Conservation (phyloP, 306 rosid genomes). For the Vachellia pachyceras region DNA sequence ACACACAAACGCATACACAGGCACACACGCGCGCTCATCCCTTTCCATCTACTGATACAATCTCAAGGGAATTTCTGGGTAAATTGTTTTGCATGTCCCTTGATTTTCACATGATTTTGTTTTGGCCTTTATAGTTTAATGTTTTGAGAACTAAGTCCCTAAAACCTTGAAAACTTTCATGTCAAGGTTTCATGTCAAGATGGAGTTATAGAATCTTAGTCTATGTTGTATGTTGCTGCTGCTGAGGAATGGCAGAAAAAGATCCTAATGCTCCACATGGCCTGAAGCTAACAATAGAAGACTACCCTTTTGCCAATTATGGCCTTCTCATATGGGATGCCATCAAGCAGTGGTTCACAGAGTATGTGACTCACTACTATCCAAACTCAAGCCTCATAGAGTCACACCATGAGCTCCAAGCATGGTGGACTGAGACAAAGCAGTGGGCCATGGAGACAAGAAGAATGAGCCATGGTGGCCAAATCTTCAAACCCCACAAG, state of each 20-base stretch:
- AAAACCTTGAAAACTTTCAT: background rate
- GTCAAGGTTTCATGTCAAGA: too few species aligned
- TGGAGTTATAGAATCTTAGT: background rate
- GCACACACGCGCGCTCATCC: background rate
- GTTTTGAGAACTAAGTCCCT: background rate
- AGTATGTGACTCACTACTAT: constrained; percentile 54
- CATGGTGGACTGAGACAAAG: constrained; percentile 58
- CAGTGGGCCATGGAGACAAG: constrained; percentile 52
- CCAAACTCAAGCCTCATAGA: constrained; percentile 37
- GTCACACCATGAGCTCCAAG: constrained; percentile 54
- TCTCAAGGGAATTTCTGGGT: background rate
- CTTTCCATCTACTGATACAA: background rate
- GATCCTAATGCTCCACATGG: constrained; percentile 55
- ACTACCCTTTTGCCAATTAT: constrained; percentile 59
- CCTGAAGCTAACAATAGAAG: constrained; percentile 52
- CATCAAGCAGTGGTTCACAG: constrained; percentile 51
- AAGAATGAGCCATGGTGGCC: constrained; percentile 60
- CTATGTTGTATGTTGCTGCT: background rate
- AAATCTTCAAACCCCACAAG: constrained; percentile 42
- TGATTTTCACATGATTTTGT: background rate
- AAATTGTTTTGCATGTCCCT: background rate
- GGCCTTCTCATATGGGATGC: constrained; percentile 62
- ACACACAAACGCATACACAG: too few species aligned
- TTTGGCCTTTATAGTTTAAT: background rate
- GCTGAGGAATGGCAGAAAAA: constrained; percentile 51